Evolutionary conservation across 2,329 filamentous ascomycete species (phyloP), one percentile per base, ranked within the genome.

Genomic region (Fusarium chaquense): DNA sequence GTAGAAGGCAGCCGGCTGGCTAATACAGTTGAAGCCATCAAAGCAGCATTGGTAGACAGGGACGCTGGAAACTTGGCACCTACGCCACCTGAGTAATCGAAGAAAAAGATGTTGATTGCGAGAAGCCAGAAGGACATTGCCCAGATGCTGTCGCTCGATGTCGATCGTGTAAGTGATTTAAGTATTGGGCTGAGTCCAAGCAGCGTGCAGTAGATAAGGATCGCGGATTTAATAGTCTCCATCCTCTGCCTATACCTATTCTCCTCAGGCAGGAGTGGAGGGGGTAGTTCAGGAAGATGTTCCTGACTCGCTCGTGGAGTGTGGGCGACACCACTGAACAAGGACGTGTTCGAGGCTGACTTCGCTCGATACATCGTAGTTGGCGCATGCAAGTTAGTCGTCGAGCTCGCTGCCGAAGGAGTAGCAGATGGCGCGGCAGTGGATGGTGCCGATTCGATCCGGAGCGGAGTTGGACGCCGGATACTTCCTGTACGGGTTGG

Each of bases 91-190:
- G 93, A 93, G 79, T 99, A 99, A 84, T 99, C 96, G 77, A 98
- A 98, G 78, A 97, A 98, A 81, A 97, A 97, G 66, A 98, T 93
- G 79, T 99, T 99, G 81, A 98, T 95, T 75, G 92, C 88, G 67
- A 99, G 88, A 45, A 99, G 86, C 90, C 94, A 96, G 76, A 93
- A 94, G 52, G 93, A 96, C 84, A 99, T 92, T 61, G 96, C 93
- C 96, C 96, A 99, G 78, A 99, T 99, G 44, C 92, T 96, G 84
- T 99, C 96, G 58, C 89, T 92, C 10, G 93, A 95, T 6, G 95
- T 98, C 7, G 94, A 98, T 52, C 88, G 88, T 1, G 96, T 99
- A n/a, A 99, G 87, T 2, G 94, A 98, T 79, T 98, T 98, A 66
- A 99, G 89, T 69, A 99, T 98, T 0, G 96, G 96, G 43, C 93